Evolutionary conservation across 306 rosid genomes (phyloP), one percentile per base, ranked within the genome.

Genomic region (Vigna trinervia): DNA sequence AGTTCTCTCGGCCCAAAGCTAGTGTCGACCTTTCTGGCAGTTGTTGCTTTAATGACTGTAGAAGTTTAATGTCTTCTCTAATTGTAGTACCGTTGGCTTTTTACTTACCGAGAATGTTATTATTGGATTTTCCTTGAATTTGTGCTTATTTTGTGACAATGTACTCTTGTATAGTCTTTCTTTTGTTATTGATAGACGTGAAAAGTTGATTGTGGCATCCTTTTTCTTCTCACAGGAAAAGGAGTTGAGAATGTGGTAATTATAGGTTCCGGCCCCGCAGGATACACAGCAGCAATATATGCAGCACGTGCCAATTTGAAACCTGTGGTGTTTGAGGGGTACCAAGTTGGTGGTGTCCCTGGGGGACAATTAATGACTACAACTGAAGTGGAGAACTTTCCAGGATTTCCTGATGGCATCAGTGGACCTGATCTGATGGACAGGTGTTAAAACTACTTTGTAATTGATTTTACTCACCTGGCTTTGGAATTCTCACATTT

Each of bases 281-380:
- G 98, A 68, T 92, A 86, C 71, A 90, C 97, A 10, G 98, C 97
- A 12, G 97, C 98, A 64, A 94, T 94, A 81, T 94, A 94, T 66
- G 92, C 98, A 10, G 97, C 93, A 0, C 88, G 98, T n/a, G 98
- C 98, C 79, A 94, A 94, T 89, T 84, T 94, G 87, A 94, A 94
- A 82, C 98, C 98, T 63, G 80, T 92, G 32, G 94, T 94, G 80
- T 92, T 94, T 32, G 98, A 94, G 86, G 98, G 98, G 13, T 94
- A 87, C 78, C 98, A 92, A 70, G 83, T 81, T 13, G 98, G 98
- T 48, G 97, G 97, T 76, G 96, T 90, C 71, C 98, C 98, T 3
- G 97, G 98, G 79, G 98, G 97, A 20, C 98, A 94, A 81, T 85
- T 94, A 82, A 94, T 94, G 98, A 94, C 98, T 63, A 92, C 98